Evolutionary conservation across 2,329 filamentous ascomycete genomes (phyloP).

Genomic region (Stachybotrys echinatus): DNA sequence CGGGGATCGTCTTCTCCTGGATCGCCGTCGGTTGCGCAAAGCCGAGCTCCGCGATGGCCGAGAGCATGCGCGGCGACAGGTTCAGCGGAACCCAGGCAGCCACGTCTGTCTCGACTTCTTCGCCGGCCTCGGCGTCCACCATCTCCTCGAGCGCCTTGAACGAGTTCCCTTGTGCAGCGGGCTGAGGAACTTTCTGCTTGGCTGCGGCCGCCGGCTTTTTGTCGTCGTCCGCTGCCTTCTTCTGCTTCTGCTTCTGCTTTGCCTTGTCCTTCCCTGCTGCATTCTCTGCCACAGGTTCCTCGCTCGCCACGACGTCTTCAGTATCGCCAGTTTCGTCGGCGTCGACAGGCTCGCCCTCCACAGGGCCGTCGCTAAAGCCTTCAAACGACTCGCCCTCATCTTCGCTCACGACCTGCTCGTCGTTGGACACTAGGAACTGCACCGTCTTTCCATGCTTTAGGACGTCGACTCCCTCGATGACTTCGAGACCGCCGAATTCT

Average conservation of each 20-base stretch:
- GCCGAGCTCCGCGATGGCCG: constrained; percentile 70
- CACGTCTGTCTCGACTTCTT: constrained; percentile 58
- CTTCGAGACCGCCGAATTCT: constrained; percentile 87
- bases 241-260: constrained; percentile 20
- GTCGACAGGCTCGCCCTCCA: constrained; percentile 25
- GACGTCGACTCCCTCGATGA: constrained; percentile 88
- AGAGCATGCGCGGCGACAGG: constrained; percentile 66
- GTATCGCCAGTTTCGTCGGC: constrained; percentile 22
- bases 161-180: constrained; percentile 35
- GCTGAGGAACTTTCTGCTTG: constrained; percentile 27
- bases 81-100: constrained; percentile 73
- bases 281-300: constrained; percentile 19
- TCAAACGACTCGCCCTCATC: constrained; percentile 54
- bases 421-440: constrained; percentile 44
- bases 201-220: constrained; percentile 26
- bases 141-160: constrained; percentile 51
- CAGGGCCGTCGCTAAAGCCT: constrained; percentile 53
- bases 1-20: constrained; percentile 73
- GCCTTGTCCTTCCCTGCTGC: constrained; percentile 26
- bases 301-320: constrained; percentile 23
- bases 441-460: constrained; percentile 57
- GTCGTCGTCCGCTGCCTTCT: constrained; percentile 13
- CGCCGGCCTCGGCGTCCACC: constrained; percentile 47
- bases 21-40: constrained; percentile 80
- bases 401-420: constrained; percentile 11